These are phyloP conservation scores for Tulasnella sp. DNA, from an alignment of 768 basidiomycete species.

Conservation along the genomic window DNA sequence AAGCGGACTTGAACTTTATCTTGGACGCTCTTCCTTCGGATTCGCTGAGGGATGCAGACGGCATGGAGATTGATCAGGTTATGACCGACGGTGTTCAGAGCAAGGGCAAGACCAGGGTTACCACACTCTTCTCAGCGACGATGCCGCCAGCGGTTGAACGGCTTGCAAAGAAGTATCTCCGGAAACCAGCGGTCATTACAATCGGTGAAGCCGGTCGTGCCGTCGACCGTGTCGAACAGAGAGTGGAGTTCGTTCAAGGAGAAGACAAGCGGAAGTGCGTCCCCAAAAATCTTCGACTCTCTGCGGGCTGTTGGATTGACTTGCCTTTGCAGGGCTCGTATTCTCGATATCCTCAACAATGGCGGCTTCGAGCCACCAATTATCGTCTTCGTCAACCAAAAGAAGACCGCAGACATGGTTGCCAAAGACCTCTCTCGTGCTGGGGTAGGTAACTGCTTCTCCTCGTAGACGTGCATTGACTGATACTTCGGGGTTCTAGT, in stretches of 20 bases:
- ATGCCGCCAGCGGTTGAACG: conserved; percentile 98
- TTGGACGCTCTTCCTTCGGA: conserved; percentile 84
- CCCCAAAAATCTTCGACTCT: neutral
- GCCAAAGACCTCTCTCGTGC: conserved; percentile 87
- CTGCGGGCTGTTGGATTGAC: neutral
- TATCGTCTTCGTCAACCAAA: conserved; percentile 98
- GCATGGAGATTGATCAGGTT: conserved; percentile 54
- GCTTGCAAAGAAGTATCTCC: conserved; percentile 87
- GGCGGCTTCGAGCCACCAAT: conserved; percentile 80
- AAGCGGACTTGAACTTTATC: conserved; percentile 88
- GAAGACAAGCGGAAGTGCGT: conserved; percentile 96
- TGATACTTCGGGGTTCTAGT: conserved; percentile 39
- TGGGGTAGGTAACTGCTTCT: conserved; percentile 50
- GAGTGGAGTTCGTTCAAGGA: conserved; percentile 83
- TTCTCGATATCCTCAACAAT: conserved; percentile 90
- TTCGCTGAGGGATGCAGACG: conserved; percentile 79
- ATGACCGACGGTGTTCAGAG: conserved; percentile 58
- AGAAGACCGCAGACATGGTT: conserved; percentile 98
- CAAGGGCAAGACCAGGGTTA: conserved; percentile 81
- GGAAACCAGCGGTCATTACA: conserved; percentile 87
- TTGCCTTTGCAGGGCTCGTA: conserved; percentile 49
- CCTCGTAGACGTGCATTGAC: neutral
- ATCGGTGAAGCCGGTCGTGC: conserved; percentile 98
- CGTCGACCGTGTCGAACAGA: conserved; percentile 95
- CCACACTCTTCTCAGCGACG: conserved; percentile 93